phyloP scores from a whole-genome alignment of 78 protist species.

The Isochrysis galbana region DNA sequence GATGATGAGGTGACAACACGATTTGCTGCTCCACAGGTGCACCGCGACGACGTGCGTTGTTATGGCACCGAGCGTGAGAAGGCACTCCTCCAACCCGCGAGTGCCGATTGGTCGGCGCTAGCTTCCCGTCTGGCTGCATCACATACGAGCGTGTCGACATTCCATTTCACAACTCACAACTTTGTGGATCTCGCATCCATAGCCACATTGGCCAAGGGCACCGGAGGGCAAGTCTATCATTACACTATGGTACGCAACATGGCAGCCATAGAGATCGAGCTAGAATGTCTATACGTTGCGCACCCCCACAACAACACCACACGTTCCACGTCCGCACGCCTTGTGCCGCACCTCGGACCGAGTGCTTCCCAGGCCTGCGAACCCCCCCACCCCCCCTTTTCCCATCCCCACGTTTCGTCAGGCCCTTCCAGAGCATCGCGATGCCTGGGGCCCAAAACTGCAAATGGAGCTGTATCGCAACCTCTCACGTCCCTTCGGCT shows the following conservation, averaged over 20 bases:
- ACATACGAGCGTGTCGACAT: background rate
- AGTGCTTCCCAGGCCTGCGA: too few species aligned
- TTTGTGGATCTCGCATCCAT: background rate
- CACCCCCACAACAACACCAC: too few species aligned
- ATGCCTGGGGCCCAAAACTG: background rate
- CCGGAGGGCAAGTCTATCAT: conserved; percentile 45
- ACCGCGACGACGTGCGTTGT: conserved; percentile 51
- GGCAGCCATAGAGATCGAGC: too few species aligned
- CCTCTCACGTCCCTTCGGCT: conserved; percentile 24
- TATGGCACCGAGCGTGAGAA: conserved; percentile 51
- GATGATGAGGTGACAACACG: too few species aligned
- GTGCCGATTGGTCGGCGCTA: background rate
- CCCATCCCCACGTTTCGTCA: too few species aligned
- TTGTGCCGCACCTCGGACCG: too few species aligned
- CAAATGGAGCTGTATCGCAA: background rate
- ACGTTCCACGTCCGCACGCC: too few species aligned
- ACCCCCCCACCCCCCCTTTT: too few species aligned
- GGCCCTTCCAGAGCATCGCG: conserved; percentile 2
- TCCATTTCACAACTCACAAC: background rate
- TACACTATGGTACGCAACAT: too few species aligned
- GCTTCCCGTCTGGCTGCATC: background rate
- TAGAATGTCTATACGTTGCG: too few species aligned
- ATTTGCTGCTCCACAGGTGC: too few species aligned
- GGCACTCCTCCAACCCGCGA: background rate
- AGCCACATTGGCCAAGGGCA: background rate